Base-by-base conservation (phyloP, 371 early-diverging fungal species). In the Mucor velutinosus region DNA sequence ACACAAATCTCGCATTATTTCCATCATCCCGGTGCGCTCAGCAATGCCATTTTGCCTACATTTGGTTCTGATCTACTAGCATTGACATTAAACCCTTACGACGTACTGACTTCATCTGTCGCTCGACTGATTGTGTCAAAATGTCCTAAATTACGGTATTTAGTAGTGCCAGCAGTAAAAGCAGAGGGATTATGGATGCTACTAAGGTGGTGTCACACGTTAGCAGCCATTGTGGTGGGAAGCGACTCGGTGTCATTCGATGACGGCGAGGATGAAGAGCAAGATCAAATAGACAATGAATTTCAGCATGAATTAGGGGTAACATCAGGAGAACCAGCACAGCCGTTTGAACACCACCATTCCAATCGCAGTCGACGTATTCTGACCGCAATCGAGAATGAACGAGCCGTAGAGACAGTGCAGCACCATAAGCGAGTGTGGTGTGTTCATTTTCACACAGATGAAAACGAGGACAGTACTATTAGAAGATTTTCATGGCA, bases 171-270 rank as follows among this genome's bases (percentile, higher is more conserved):
- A 15, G 59, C 68, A 6, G 80, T 82, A 51, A 79, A 78, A 30
- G 83, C 80, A 11, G 80, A 79, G 27, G 83, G 83, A 10, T 61
- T 82, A 33, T 82, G 83, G 80, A 75, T 82, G 77, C 27, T 82
- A 21, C 64, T 82, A 6, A 62, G 78, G 19, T 75, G 75, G 76
- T 80, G 83, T 59, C 66, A 77, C 62, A 75, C 80, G 4, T 59
- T 82, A n/a, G 63, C 76, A 7, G 64, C 79, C n/a, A 70, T 81
- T 47, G 71, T 81, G 10, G 82, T 79, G 1, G 67, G 72, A 2
- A 51, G 70, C n/a, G 76, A 77, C 29, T 58, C 35, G 8, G 23
- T 27, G 1, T 25, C 45, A n/a, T 66, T 58, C 25, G 57, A 63
- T 23, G 72, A 78, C 27, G 72, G 78, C 1, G 67, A 72, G 0